Percentiles rank a stretch among this genome's conserved stretches.
phyloP scores from a whole-genome alignment of 768 basidiomycete species.

The Mycena filopes region DNA sequence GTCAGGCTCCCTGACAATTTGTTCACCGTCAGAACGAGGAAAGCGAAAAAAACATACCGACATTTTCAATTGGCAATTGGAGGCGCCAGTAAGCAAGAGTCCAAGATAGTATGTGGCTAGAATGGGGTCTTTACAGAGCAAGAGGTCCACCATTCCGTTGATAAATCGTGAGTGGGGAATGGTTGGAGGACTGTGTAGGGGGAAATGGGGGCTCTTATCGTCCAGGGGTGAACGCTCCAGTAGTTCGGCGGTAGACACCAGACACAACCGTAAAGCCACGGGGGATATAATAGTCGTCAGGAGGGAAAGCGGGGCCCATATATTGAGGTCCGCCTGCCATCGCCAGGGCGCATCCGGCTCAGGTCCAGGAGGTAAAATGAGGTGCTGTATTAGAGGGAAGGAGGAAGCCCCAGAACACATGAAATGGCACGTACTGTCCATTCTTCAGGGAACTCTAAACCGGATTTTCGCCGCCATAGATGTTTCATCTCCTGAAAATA shows the following conservation, averaged over 20 bases:
- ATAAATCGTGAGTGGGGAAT: not conserved
- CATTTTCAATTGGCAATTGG: conserved; percentile 12
- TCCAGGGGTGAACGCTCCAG: not conserved
- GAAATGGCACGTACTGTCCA: conserved; percentile 6
- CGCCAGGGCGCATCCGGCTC: not conserved
- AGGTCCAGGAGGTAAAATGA: conserved; percentile 4
- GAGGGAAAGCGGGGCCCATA: conserved; percentile 6
- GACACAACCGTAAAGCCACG: not conserved
- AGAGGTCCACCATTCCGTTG: conserved; percentile 2
- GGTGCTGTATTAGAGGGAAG: not conserved
- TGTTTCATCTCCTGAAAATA: no score
- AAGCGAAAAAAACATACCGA: not conserved
- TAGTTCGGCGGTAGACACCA: conserved; percentile 5
- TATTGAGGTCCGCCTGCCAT: not conserved
- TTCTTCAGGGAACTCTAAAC: conserved; percentile 9
- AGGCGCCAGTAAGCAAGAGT: not conserved
- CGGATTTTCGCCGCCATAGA: conserved; percentile 7
- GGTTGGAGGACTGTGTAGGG: conserved; percentile 1
- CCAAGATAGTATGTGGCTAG: not conserved
- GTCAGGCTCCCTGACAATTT: conserved; percentile 1
- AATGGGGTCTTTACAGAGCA: conserved; percentile 2
- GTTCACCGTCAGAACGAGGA: not conserved
- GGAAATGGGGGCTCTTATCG: conserved; percentile 5
- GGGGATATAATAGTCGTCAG: conserved; percentile 6
- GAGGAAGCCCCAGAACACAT: not conserved